Percentiles rank a stretch among this genome's conserved stretches.
phyloP scores from a whole-genome alignment of 192 early-diverging fungal species.

The Piromyces finnis region DNA sequence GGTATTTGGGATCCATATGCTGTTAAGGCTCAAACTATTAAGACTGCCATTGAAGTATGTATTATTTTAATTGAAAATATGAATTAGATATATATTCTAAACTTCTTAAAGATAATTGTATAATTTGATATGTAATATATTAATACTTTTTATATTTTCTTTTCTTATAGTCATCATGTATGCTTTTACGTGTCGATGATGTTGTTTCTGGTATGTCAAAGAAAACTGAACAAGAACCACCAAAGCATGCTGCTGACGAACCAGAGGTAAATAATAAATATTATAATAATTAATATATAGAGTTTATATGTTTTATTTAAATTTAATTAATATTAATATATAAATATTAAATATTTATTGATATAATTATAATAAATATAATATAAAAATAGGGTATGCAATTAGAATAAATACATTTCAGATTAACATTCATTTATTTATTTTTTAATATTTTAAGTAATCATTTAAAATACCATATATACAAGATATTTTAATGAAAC shows the following conservation, averaged over 20 bases:
- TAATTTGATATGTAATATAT: not conserved
- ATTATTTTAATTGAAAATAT: not conserved
- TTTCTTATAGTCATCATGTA: slow-evolving; percentile 40
- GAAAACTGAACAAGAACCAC: slow-evolving; percentile 7
- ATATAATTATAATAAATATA: too few relatives aligned
- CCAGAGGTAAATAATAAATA: not conserved
- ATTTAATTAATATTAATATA: not conserved
- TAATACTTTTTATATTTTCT: not conserved
- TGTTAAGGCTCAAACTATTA: slow-evolving; percentile 99
- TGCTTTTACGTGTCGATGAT: slow-evolving; percentile 81
- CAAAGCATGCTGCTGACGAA: not conserved
- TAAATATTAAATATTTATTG: not conserved
- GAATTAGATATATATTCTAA: too few relatives aligned
- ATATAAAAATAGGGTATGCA: not conserved
- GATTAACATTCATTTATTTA: not conserved
- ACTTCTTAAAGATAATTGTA: too few relatives aligned
- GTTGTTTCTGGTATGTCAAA: slow-evolving; percentile 85
- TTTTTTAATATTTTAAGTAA: not conserved
- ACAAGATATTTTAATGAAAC: too few relatives aligned
- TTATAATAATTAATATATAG: not conserved
- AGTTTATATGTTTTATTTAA: not conserved
- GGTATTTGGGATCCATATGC: slow-evolving; percentile 98
- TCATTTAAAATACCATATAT: too few relatives aligned
- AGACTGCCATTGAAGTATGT: slow-evolving; percentile 83
- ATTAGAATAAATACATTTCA: not conserved